Percentiles rank a stretch among this genome's conserved stretches.
Evolutionary conservation across 176 grass and related monocot species (phyloP).

Genomic region (Tuctoria greenei): DNA sequence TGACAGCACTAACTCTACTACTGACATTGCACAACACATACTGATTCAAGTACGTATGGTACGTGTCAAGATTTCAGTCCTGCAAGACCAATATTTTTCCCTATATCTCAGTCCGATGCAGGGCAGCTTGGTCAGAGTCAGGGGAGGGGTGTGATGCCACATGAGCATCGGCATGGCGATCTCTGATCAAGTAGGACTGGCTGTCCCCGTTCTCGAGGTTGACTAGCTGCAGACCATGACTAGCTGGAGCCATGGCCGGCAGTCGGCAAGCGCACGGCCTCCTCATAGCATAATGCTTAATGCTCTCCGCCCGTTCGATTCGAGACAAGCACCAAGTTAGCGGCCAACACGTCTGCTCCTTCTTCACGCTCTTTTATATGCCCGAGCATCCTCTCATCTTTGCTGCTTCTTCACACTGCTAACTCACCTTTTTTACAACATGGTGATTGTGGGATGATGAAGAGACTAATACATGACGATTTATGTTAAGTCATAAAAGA

Average conservation of each 20-base stretch:
- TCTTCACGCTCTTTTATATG: not conserved
- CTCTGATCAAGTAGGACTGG: slow-evolving; percentile 25
- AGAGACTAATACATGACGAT: too few relatives aligned
- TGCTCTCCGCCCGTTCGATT: not conserved
- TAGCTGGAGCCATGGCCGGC: too few relatives aligned
- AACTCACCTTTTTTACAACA: not conserved
- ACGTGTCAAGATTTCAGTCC: not conserved
- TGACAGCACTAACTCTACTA: not conserved
- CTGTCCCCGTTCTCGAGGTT: slow-evolving; percentile 51
- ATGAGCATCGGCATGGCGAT: not conserved
- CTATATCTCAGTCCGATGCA: too few relatives aligned
- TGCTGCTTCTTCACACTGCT: too few relatives aligned
- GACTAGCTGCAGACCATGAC: slow-evolving; percentile 47
- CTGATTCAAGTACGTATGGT: not conserved
- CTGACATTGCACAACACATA: not conserved
- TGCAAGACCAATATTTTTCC: too few relatives aligned
- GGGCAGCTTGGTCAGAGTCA: slow-evolving; percentile 13
- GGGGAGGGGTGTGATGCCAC: slow-evolving; percentile 36
- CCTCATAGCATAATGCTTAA: too few relatives aligned
- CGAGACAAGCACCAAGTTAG: slow-evolving; percentile 2
- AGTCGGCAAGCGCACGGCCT: slow-evolving; percentile 30
- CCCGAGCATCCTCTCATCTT: too few relatives aligned
- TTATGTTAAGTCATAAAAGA: too few relatives aligned
- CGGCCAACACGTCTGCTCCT: not conserved
- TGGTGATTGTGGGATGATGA: not conserved